A percentile compares a stretch with the other conserved stretches of the same genome.
Evolutionary conservation across 192 early-diverging fungal species (phyloP).

Genomic region (Podila verticillata): DNA sequence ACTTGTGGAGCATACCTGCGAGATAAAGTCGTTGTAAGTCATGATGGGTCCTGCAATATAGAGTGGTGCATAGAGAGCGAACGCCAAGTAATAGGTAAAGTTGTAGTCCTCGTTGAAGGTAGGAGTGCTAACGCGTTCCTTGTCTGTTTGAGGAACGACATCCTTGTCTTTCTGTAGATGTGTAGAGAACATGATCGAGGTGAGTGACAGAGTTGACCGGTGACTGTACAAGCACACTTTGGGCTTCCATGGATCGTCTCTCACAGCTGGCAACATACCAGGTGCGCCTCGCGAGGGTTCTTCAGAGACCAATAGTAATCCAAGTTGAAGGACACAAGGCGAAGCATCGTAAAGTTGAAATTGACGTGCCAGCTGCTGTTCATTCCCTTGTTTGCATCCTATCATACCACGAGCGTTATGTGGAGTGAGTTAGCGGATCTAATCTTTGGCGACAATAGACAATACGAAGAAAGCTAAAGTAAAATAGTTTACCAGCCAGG

Average conservation of each 20-base stretch:
- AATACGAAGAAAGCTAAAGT: not conserved
- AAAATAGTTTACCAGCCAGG: constrained; percentile 69
- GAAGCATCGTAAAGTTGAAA: constrained; percentile 91
- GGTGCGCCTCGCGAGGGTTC: constrained; percentile 7
- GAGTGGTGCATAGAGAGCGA: constrained; percentile 89
- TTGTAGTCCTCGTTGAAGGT: constrained; percentile 76
- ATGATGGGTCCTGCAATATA: constrained; percentile 96
- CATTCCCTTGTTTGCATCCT: constrained; percentile 79
- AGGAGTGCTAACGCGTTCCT: constrained; percentile 67
- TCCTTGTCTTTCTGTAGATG: constrained; percentile 54
- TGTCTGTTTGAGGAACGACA: constrained; percentile 54
- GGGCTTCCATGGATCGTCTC: too few relatives aligned
- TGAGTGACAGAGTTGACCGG: too few relatives aligned
- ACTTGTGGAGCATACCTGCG: constrained; percentile 65
- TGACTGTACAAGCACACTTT: not conserved
- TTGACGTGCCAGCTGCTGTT: constrained; percentile 86
- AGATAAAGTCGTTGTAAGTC: constrained; percentile 92
- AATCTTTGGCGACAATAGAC: not conserved
- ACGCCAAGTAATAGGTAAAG: constrained; percentile 80
- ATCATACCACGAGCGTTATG: not conserved
- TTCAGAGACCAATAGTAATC: constrained; percentile 87
- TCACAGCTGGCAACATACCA: constrained; percentile 7
- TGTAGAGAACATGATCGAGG: not conserved
- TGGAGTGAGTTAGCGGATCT: not conserved
- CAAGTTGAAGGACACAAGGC: constrained; percentile 93